Percentiles rank a stretch among this genome's conserved stretches.
Evolutionary conservation across 2,329 filamentous ascomycete genomes (phyloP).

Genomic region (Xylariaceae sp.): DNA sequence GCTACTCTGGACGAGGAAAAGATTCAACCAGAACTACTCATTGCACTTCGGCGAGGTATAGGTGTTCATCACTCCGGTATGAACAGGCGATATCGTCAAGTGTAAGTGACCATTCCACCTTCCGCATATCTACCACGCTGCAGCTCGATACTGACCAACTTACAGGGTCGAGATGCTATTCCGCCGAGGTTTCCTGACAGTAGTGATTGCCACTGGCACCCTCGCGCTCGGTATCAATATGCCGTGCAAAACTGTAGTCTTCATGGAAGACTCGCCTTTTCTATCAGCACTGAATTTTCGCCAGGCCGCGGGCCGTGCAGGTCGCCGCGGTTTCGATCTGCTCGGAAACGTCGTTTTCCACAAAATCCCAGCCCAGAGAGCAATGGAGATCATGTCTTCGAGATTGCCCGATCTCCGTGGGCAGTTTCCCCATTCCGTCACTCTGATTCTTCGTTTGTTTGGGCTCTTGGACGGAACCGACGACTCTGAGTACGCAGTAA

Average conservation of each 20-base stretch:
- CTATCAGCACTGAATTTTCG: constrained; percentile 74
- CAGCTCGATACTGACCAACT: no score
- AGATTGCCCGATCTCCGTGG: constrained; percentile 71
- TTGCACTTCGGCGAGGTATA: constrained; percentile 64
- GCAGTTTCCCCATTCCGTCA: constrained; percentile 76
- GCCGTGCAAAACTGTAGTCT: constrained; percentile 80
- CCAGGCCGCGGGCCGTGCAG: constrained; percentile 74
- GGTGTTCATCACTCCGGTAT: constrained; percentile 78
- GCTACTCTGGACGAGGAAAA: constrained; percentile 49
- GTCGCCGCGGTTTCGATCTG: constrained; percentile 76
- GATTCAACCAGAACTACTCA: constrained; percentile 53
- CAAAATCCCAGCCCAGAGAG: constrained; percentile 58
- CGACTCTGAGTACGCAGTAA: constrained; percentile 58
- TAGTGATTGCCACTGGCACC: constrained; percentile 74
- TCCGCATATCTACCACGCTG: no score
- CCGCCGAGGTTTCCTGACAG: constrained; percentile 66
- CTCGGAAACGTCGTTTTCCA: constrained; percentile 81
- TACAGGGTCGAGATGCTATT: constrained; percentile 66
- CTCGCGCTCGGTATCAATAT: constrained; percentile 78
- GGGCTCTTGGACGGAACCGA: constrained; percentile 65
- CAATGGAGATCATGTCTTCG: constrained; percentile 68
- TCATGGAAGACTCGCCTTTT: constrained; percentile 70
- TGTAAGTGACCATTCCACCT: constrained; percentile 15
- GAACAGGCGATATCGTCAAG: constrained; percentile 73
- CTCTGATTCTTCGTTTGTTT: constrained; percentile 67